Conservation (phyloP, 768 basidiomycete genomes). For the Russula earlei region DNA sequence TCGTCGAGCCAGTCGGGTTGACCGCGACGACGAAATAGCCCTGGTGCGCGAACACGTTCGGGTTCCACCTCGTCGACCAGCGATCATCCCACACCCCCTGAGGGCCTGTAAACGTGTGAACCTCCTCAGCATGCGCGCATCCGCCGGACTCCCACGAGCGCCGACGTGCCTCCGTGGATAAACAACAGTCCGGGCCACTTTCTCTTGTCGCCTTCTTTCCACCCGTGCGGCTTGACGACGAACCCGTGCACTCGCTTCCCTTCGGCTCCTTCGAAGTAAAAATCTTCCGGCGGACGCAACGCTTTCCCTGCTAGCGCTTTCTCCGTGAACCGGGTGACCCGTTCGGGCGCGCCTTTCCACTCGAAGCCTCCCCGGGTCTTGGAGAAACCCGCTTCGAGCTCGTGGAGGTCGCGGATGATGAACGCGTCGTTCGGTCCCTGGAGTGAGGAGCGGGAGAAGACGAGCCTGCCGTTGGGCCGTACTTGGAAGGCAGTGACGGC, state of each 20-base stretch:
- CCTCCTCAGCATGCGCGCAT: background rate
- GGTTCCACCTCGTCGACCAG: slow-evolving; percentile 93
- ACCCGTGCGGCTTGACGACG: slow-evolving; percentile 73
- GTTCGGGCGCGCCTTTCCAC: slow-evolving; percentile 32
- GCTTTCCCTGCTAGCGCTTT: slow-evolving; percentile 46
- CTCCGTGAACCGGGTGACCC: slow-evolving; percentile 58
- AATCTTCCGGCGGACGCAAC: slow-evolving; percentile 61
- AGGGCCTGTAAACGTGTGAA: slow-evolving; percentile 35
- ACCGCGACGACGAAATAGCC: slow-evolving; percentile 84
- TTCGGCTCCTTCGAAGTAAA: slow-evolving; percentile 84
- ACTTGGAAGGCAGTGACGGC: slow-evolving; percentile 54
- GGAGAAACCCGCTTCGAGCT: slow-evolving; percentile 28
- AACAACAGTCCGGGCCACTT: slow-evolving; percentile 74
- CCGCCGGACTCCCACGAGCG: background rate
- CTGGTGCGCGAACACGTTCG: slow-evolving; percentile 63
- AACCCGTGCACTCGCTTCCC: slow-evolving; percentile 75
- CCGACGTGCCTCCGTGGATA: slow-evolving; percentile 61
- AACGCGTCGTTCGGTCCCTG: slow-evolving; percentile 75
- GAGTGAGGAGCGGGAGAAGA: slow-evolving; percentile 68
- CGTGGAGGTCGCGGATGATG: slow-evolving; percentile 42
- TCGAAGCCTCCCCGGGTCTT: slow-evolving; percentile 21
- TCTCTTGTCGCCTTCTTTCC: slow-evolving; percentile 43
- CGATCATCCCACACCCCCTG: slow-evolving; percentile 84
- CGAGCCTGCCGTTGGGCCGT: slow-evolving; percentile 48
- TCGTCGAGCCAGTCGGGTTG: slow-evolving; percentile 92